These are phyloP conservation scores for Ascobolus immersus DNA, from an alignment of 495 filamentous ascomycete species.

Conservation along the genomic window DNA sequence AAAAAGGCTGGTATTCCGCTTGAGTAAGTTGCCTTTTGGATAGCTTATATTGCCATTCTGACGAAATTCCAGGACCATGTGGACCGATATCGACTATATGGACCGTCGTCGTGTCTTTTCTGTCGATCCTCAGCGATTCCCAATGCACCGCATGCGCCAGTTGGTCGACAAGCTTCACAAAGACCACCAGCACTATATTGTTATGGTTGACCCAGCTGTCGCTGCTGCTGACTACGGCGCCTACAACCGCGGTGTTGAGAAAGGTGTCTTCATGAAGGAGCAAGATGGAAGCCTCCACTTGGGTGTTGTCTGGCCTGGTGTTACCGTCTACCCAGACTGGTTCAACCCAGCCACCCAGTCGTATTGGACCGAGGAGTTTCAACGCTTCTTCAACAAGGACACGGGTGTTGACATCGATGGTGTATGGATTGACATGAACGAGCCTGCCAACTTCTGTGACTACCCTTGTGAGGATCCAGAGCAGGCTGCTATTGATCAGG, in stretches of 20 bases:
- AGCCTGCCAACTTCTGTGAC: conserved; percentile 44
- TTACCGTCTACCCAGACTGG: conserved; percentile 59
- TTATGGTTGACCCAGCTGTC: conserved; percentile 76
- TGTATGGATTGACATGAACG: conserved; percentile 76
- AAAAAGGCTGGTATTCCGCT: conserved; percentile 47
- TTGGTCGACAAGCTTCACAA: conserved; percentile 45
- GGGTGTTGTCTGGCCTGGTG: conserved; percentile 69
- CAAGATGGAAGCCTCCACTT: conserved; percentile 41
- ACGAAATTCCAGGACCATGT: no score
- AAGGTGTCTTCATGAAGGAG: conserved; percentile 38
- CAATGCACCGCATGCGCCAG: conserved; percentile 38
- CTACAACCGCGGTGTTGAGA: conserved; percentile 34
- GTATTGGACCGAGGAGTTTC: conserved; percentile 56
- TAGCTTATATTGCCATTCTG: no score
- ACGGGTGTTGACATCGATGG: conserved; percentile 60
- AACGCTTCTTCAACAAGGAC: conserved; percentile 35
- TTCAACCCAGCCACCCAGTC: conserved; percentile 40
- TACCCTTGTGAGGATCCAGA: conserved; percentile 47
- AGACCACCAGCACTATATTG: conserved; percentile 51
- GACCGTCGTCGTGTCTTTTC: conserved; percentile 36
- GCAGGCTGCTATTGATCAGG: conserved; percentile 23
- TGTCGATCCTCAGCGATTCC: conserved; percentile 47
- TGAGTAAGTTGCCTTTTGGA: no score
- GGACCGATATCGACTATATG: conserved; percentile 78
- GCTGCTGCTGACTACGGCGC: conserved; percentile 39